A percentile compares a stretch with the other conserved stretches of the same genome.
phyloP scores from a whole-genome alignment of 2,329 filamentous ascomycete species.

The Diaporthe caulivora region DNA sequence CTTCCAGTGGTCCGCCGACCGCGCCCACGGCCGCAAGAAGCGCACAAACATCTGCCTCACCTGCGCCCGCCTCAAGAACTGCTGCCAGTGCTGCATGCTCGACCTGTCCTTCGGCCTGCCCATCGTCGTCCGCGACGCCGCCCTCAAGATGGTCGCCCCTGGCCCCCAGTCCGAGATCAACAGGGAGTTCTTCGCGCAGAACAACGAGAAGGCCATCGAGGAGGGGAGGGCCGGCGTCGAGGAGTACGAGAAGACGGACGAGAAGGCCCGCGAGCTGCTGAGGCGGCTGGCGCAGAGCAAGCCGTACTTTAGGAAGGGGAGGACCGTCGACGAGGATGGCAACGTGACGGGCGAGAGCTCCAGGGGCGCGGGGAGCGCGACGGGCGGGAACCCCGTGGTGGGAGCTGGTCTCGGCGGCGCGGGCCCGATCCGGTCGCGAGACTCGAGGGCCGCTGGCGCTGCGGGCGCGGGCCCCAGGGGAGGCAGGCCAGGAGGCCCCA shows the following conservation, averaged over 20 bases:
- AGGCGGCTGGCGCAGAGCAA: constrained; percentile 89
- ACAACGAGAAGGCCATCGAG: constrained; percentile 95
- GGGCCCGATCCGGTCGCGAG: constrained; percentile 84
- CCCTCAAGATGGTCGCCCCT: constrained; percentile 96
- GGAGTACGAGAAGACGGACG: constrained; percentile 96
- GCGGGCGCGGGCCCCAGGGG: constrained; percentile 60
- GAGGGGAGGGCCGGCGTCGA: constrained; percentile 88
- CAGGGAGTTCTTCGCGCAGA: constrained; percentile 96
- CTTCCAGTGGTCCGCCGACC: constrained; percentile 94
- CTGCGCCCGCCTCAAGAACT: constrained; percentile 97
- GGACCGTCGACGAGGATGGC: constrained; percentile 74
- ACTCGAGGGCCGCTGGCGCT: constrained; percentile 66
- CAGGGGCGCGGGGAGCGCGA: constrained; percentile 52
- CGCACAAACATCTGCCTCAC: constrained; percentile 96
- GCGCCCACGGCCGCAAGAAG: constrained; percentile 88
- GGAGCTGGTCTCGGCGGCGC: constrained; percentile 72
- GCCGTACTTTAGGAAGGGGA: constrained; percentile 93
- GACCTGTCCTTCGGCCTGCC: constrained; percentile 96
- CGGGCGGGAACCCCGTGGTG: constrained; percentile 61
- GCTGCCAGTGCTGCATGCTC: constrained; percentile 98
- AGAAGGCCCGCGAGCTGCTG: constrained; percentile 92
- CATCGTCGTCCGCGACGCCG: constrained; percentile 94
- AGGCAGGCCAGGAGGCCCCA: constrained; percentile 54
- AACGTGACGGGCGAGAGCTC: constrained; percentile 54
- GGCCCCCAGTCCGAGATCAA: constrained; percentile 94